Evolutionary conservation across 164 flowering plant species (phyloP).

Genomic region (Santalum album): DNA sequence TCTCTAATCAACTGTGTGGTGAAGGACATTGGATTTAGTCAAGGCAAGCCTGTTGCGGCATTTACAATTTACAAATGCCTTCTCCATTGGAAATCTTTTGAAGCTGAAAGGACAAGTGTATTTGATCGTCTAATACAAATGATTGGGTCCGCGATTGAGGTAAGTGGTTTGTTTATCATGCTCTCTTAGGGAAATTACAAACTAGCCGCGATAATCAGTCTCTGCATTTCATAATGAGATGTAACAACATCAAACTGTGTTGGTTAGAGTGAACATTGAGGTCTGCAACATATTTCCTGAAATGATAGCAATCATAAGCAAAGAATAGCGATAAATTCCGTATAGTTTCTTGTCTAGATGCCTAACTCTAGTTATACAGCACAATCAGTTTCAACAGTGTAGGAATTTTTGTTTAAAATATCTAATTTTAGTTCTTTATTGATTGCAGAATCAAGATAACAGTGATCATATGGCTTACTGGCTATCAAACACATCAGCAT

Average conservation of each 20-base stretch:
- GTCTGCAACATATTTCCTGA: too few species aligned
- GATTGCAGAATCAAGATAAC: constrained; percentile 1
- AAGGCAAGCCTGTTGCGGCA: constrained; percentile 48
- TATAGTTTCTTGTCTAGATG: not conserved
- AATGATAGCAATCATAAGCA: too few species aligned
- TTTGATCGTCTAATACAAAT: constrained; percentile 55
- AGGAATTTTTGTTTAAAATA: not conserved
- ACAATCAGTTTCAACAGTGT: not conserved
- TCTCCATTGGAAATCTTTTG: constrained; percentile 57
- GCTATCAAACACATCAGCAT: constrained; percentile 2
- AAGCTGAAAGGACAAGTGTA: constrained; percentile 50
- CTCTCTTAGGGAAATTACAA: too few species aligned
- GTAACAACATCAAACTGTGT: too few species aligned
- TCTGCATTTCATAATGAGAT: too few species aligned
- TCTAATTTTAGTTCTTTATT: not conserved
- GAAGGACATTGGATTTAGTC: constrained; percentile 4
- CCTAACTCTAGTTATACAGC: not conserved
- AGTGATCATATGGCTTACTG: constrained; percentile 3
- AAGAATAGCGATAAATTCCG: too few species aligned
- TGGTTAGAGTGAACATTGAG: too few species aligned
- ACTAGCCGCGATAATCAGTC: not conserved
- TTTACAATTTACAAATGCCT: constrained; percentile 57
- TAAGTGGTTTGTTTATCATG: constrained; percentile 9
- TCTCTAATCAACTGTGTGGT: constrained; percentile 1
- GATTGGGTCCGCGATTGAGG: constrained; percentile 60